phyloP scores from a whole-genome alignment of 2,329 filamentous ascomycete species.

The Trichoderma gracile region DNA sequence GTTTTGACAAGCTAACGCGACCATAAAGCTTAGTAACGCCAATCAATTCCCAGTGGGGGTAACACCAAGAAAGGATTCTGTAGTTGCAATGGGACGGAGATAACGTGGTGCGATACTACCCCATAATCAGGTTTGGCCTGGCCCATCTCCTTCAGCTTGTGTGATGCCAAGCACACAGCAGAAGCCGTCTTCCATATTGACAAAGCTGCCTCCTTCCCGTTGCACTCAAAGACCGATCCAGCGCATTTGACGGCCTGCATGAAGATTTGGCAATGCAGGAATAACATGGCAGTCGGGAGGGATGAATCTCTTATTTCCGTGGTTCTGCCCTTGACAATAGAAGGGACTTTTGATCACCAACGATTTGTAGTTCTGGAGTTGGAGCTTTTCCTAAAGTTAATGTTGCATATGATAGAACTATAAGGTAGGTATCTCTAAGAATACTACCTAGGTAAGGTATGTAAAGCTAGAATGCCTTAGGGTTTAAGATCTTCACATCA shows the following conservation, averaged over 20 bases:
- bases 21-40: not conserved
- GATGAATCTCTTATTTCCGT: not conserved
- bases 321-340: not conserved
- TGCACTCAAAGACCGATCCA: not conserved
- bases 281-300: not conserved
- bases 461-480: no score
- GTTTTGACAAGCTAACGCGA: not conserved
- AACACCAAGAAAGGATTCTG: not conserved
- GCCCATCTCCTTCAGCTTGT: not conserved
- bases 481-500: no score
- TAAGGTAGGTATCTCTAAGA: not conserved
- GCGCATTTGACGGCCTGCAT: not conserved
- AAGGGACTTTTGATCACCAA: not conserved
- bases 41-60: slow-evolving; percentile 1
- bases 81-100: slow-evolving; percentile 1
- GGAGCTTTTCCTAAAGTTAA: not conserved
- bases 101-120: slow-evolving; percentile 7
- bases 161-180: not conserved
- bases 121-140: not conserved
- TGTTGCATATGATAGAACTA: not conserved
- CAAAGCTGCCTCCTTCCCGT: slow-evolving; percentile 2
- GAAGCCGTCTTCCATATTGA: not conserved
- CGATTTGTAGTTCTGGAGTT: not conserved
- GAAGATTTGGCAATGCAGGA: not conserved
- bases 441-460: no score